phyloP scores from a whole-genome alignment of 2,329 filamentous ascomycete genomes.

The Claviceps africana region DNA sequence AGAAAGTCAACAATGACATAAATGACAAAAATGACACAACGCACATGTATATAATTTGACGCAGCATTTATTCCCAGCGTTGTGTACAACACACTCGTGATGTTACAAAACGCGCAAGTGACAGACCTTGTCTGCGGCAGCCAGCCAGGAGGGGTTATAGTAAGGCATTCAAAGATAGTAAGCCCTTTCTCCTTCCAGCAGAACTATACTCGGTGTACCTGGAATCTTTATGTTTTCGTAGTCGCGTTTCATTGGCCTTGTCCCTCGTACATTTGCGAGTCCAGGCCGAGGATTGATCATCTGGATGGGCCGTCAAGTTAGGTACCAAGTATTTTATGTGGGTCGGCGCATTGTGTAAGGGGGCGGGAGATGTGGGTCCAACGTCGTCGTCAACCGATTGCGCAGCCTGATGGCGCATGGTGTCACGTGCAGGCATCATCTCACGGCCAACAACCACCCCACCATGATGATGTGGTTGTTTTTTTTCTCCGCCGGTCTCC shows the following conservation, averaged over 20 bases:
- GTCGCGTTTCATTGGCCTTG: no score
- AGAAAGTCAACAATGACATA: conserved; percentile 11
- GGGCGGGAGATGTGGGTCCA: no score
- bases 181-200: no score
- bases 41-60: neutral
- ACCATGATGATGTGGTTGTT: conserved; percentile 18
- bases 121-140: no score
- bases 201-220: no score
- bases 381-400: conserved; percentile 1
- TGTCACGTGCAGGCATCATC: conserved; percentile 19
- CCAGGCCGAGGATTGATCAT: neutral
- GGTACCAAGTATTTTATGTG: neutral
- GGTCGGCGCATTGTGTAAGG: neutral
- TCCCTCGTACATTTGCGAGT: neutral
- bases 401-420: neutral
- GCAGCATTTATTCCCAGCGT: neutral
- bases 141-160: no score
- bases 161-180: no score
- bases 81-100: no score
- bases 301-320: neutral
- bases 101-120: no score
- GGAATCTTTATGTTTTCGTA: no score
- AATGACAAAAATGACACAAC: conserved; percentile 1
- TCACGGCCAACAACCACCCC: conserved; percentile 16
- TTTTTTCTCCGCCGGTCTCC: conserved; percentile 20